These are phyloP conservation scores for Pseudogymnoascus sp. DNA, from an alignment of 2,329 filamentous ascomycete species.

Conservation along the genomic window DNA sequence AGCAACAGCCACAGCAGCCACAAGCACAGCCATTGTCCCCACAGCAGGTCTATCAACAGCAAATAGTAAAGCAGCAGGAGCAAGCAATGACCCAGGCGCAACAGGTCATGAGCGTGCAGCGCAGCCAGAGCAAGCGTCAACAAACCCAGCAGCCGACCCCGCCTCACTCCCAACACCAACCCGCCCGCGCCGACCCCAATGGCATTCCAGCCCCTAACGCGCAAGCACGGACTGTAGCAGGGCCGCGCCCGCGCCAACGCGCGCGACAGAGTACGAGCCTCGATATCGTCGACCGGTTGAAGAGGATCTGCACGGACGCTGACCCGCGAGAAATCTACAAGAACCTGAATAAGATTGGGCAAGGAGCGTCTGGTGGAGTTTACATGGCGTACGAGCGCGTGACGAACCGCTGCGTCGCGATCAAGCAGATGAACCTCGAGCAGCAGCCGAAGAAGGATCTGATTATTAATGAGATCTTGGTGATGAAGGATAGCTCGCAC, in stretches of 20 bases:
- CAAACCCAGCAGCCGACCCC: slow-evolving; percentile 42
- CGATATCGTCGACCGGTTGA: slow-evolving; percentile 75
- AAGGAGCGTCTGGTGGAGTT: slow-evolving; percentile 93
- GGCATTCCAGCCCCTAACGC: slow-evolving; percentile 30
- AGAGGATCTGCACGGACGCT: slow-evolving; percentile 81
- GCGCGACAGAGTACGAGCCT: slow-evolving; percentile 69
- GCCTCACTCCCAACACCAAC: slow-evolving; percentile 45
- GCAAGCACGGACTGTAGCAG: slow-evolving; percentile 36
- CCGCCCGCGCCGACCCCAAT: slow-evolving; percentile 29
- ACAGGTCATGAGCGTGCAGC: slow-evolving; percentile 64
- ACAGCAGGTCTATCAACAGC: slow-evolving; percentile 48
- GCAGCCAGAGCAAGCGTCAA: slow-evolving; percentile 66
- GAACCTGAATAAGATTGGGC: slow-evolving; percentile 87
- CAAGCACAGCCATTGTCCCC: slow-evolving; percentile 20
- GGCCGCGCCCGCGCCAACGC: slow-evolving; percentile 65
- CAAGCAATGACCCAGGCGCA: slow-evolving; percentile 74
- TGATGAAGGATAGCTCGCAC: slow-evolving; percentile 98
- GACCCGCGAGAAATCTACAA: slow-evolving; percentile 85
- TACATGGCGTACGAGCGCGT: slow-evolving; percentile 82
- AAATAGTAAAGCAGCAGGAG: slow-evolving; percentile 71
- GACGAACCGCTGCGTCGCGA: slow-evolving; percentile 83
- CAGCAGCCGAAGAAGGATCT: slow-evolving; percentile 98
- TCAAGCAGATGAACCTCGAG: slow-evolving; percentile 99
- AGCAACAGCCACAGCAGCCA: slow-evolving; percentile 17
- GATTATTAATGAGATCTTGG: slow-evolving; percentile 97